Evolutionary conservation across 164 flowering plant genomes (phyloP), one percentile per base, ranked within the genome.

Genomic region (Sedum album): DNA sequence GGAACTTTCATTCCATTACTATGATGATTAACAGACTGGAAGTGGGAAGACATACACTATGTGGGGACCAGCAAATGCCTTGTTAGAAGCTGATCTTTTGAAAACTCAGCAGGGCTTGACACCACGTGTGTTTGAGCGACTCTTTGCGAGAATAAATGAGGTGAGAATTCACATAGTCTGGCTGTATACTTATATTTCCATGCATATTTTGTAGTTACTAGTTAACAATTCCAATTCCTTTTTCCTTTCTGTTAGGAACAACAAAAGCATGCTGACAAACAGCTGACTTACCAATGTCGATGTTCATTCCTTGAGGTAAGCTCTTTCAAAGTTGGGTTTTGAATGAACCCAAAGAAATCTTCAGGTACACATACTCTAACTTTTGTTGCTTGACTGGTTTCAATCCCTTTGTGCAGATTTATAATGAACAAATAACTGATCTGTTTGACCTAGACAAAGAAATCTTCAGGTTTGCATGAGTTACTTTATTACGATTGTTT

Each of bases 401-500:
- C 48, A 11, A 44, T 44, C 20, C 17, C 48, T 44, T 44, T 44
- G 48, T 44, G 48, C 90, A 94, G 97, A 95, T 95, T 20, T 95
- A 95, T 74, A 95, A 95, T 83, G 99, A 95, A 68, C 99, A 95
- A 82, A 95, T 95, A 61, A 90, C 99, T 25, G 97, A 95, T 78
- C 74, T 95, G 72, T 73, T 95, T 88, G 94, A 95, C 65, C 48
- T 44, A 44, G 48, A 15, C 48, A 44, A 15, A 44, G 17, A 18
- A 44, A 44, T 2, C n/a, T 44, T 14, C 48, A 44, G 48, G n/a
- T 41, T 2, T 11, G 46, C 11, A 7, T 41, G 6, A 7, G 38
- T 35, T 3, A 35, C 7, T 35, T 35, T 35, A 3, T 35, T 35
- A 35, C 3, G 38, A 3, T 35, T 35, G 3, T 35, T 7, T 35